Percentiles rank a stretch among this genome's conserved stretches.
Evolutionary conservation across 768 basidiomycete species (phyloP).

Genomic region (Hericium rajendrae): DNA sequence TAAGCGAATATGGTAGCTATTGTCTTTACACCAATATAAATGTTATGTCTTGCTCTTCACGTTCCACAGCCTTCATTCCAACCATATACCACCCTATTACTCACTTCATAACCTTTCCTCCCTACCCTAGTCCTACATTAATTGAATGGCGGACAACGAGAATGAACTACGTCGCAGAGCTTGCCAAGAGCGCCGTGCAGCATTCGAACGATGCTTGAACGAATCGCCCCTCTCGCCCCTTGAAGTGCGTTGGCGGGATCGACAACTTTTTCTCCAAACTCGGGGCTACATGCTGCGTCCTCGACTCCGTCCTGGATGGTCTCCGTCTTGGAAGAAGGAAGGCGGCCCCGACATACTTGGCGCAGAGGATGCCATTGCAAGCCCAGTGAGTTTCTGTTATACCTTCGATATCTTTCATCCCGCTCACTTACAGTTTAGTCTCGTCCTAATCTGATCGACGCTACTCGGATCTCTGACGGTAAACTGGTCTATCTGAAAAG

Average conservation of each 20-base stretch:
- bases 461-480: constrained; percentile 20
- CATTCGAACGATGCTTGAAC: too few species aligned
- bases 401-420: too few species aligned
- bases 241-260: constrained; percentile 9
- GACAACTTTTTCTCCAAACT: constrained; percentile 6
- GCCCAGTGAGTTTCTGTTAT: constrained; percentile 1
- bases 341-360: background rate
- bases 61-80: too few species aligned
- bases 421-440: background rate
- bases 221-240: background rate
- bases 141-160: too few species aligned
- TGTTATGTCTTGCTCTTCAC: too few species aligned
- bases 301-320: constrained; percentile 10
- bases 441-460: constrained; percentile 19
- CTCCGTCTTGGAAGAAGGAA: constrained; percentile 10
- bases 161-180: too few species aligned
- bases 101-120: too few species aligned
- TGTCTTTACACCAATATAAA: too few species aligned
- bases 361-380: background rate
- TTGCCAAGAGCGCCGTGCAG: too few species aligned
- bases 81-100: too few species aligned
- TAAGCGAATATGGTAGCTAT: too few species aligned
- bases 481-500: constrained; percentile 23
- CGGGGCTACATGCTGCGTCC: constrained; percentile 12
- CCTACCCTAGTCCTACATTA: too few species aligned